Percentiles rank a stretch among this genome's conserved stretches.
Evolutionary conservation across 805 yeast genomes (phyloP).

Genomic region (Kodamaea kaohsiungensis): DNA sequence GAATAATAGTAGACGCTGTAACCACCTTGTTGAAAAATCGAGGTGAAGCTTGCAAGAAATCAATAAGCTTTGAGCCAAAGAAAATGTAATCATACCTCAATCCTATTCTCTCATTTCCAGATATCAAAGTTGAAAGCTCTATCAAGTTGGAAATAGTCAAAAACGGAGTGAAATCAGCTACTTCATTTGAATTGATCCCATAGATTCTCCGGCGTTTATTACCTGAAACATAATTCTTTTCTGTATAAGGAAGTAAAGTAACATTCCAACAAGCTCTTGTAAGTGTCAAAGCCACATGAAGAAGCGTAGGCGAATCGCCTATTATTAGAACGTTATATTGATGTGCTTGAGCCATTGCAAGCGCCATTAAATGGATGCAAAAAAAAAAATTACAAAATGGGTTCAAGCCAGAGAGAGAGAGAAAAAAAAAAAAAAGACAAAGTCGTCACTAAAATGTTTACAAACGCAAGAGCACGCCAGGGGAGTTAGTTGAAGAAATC

Average conservation of each 20-base stretch:
- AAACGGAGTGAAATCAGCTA: constrained; percentile 2
- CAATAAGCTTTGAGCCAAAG: constrained; percentile 8
- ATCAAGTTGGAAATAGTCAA: constrained; percentile 5
- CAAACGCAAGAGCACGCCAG: background rate
- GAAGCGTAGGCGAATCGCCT: constrained; percentile 20
- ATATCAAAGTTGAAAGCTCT: constrained; percentile 5
- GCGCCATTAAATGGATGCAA: background rate
- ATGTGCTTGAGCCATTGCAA: background rate
- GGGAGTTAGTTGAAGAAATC: background rate
- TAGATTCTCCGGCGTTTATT: background rate
- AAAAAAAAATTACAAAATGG: background rate
- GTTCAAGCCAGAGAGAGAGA: background rate
- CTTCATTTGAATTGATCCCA: background rate
- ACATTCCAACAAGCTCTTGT: constrained; percentile 15
- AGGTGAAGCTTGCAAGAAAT: constrained; percentile 7
- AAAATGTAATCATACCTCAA: constrained; percentile 8
- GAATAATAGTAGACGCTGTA: background rate
- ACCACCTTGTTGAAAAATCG: constrained; percentile 2
- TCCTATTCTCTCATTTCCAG: background rate
- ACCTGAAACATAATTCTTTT: background rate
- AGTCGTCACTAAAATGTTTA: background rate
- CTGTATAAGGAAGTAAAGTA: constrained; percentile 11
- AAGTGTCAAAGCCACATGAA: constrained; percentile 16
- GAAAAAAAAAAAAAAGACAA: no score
- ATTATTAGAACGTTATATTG: constrained; percentile 10